phyloP scores from a whole-genome alignment of 257 asterid genomes.

The Nicotiana tomentosiformis region DNA sequence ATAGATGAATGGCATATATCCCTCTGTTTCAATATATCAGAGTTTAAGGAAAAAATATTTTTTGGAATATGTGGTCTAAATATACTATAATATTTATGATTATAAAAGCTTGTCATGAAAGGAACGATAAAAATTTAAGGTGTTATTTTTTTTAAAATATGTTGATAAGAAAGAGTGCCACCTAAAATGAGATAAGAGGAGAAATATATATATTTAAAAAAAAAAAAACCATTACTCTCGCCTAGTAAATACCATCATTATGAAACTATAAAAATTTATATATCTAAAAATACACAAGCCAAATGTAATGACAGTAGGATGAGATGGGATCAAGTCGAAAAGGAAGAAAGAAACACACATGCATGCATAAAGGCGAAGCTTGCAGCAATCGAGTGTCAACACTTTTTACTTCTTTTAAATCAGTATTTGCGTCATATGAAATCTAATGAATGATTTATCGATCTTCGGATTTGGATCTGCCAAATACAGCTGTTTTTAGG shows the following conservation, averaged over 20 bases:
- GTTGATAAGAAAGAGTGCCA: no score
- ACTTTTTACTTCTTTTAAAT: not conserved
- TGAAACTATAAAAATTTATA: not conserved
- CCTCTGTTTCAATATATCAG: no score
- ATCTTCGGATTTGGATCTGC: conserved; percentile 1
- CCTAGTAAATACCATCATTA: not conserved
- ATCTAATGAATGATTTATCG: not conserved
- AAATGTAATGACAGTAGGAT: not conserved
- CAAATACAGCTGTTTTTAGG: not conserved
- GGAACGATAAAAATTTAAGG: no score
- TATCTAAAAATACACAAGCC: not conserved
- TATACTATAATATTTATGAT: no score
- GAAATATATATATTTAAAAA: no score
- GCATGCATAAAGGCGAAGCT: conserved; percentile 9
- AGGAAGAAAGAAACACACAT: not conserved
- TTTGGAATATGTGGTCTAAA: no score
- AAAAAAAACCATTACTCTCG: not conserved
- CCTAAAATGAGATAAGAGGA: no score
- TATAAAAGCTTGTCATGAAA: no score
- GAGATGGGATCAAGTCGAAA: not conserved
- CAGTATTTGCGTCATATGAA: not conserved
- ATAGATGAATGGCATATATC: no score
- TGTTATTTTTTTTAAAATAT: no score
- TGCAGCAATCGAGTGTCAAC: conserved; percentile 9
- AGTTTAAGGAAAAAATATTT: no score